Evolutionary conservation across 768 basidiomycete species (phyloP), one percentile per base, ranked within the genome.

Genomic region (Lyophyllum atratum): DNA sequence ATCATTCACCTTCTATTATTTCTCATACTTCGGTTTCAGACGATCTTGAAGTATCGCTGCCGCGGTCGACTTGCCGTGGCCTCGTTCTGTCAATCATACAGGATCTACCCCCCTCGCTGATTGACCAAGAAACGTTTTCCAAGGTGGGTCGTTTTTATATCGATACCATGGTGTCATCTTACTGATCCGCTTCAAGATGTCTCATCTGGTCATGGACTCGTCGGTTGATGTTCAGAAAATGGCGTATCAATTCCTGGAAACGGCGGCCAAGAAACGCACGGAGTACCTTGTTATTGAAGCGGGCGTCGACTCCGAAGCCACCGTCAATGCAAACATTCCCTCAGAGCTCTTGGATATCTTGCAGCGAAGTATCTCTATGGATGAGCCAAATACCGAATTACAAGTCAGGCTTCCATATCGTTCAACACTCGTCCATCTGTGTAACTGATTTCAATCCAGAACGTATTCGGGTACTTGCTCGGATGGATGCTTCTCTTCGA

Each of bases 401-500:
- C 69, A 76, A 60, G 76, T 83, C 54, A 48, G 71, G 4, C 34
- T 15, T 37, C 25, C 29, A 26, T 7, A 26, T 21, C 7, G 10
- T 42, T 12, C 21, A 10, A 1, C 17, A 5, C n/a, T 52, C 12
- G 28, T 31, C 34, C 24, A 49, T 40, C 26, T 14, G n/a, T n/a
- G n/a, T n/a, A n/a, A n/a, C n/a, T n/a, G n/a, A n/a, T n/a, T n/a
- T n/a, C n/a, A n/a, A n/a, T n/a, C n/a, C 45, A 79, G 78, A 77
- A 75, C 48, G 66, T 82, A 1, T 85, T 91, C 59, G 85, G 87
- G 3, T 83, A 84, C 59, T 73, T 97, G n/a, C 80, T 97, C 9
- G 83, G 81, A 2, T 97, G 94, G 95, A 91, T 95, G 87, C 74
- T 93, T n/a, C 68, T 87, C 1, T 88, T 97, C 59, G 92, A 95